Evolutionary conservation across 2,329 filamentous ascomycete species (phyloP).

Genomic region (Penicillium sp.): DNA sequence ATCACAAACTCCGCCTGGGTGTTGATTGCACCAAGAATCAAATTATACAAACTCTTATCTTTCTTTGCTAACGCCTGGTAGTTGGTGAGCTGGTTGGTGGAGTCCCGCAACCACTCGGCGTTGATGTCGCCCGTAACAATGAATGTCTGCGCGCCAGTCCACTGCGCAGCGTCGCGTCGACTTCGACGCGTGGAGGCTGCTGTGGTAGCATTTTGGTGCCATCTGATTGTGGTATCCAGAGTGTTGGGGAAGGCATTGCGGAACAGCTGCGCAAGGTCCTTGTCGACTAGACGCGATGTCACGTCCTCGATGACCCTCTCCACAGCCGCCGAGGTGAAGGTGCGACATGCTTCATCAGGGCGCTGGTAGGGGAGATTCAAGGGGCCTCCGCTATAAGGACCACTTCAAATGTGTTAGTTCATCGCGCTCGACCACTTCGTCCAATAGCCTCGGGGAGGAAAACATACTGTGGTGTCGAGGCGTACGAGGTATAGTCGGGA

Average conservation of each 20-base stretch:
- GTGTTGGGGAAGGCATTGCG: constrained; percentile 95
- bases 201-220: constrained; percentile 69
- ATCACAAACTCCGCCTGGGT: constrained; percentile 96
- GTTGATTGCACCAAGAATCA: constrained; percentile 92
- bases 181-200: constrained; percentile 33
- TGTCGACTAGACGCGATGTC: constrained; percentile 75
- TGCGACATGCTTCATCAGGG: constrained; percentile 78
- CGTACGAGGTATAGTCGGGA: constrained; percentile 67
- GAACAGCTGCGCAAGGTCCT: constrained; percentile 87
- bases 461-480: constrained; percentile 61
- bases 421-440: background rate
- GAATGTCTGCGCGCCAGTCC: constrained; percentile 86
- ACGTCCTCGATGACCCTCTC: constrained; percentile 86
- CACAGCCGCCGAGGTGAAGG: constrained; percentile 82
- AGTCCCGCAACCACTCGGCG: constrained; percentile 89
- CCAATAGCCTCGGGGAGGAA: background rate
- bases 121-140: constrained; percentile 93
- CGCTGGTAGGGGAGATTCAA: constrained; percentile 83
- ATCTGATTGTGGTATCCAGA: constrained; percentile 84
- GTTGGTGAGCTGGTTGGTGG: constrained; percentile 87
- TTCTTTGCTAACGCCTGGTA: constrained; percentile 85
- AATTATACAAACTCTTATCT: constrained; percentile 72
- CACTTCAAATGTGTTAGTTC: constrained; percentile 51
- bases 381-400: constrained; percentile 77
- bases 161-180: constrained; percentile 60